Evolutionary conservation across 1,284 basidiomycete genomes (phyloP), one percentile per base, ranked within the genome.

Genomic region (Ceratobasidium sp.): DNA sequence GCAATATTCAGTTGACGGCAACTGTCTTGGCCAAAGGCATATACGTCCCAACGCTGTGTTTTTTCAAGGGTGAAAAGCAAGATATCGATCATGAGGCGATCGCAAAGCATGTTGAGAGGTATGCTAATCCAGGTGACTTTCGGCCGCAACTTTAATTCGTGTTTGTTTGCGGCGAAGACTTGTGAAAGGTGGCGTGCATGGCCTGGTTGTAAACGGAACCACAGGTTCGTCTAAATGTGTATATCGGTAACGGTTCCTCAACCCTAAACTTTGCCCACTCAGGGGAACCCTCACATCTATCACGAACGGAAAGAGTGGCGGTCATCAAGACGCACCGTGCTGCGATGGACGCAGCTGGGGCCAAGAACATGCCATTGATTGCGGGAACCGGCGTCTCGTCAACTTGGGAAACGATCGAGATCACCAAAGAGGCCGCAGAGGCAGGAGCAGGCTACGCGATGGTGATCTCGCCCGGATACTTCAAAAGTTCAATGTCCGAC

Each of bases 401-500:
- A 1, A 73, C 75, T 30, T 75, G 76, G 73, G 76, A 77, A 62
- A 76, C 76, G 3, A 75, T 75, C 39, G 74, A 74, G 14, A 55
- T 77, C 12, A 72, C 71, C 72, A 61, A 70, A 26, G 76, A 77
- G 45, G 76, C 76, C 1, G 73, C 74, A 0, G 39, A 46, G 12
- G 69, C 74, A 6, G 76, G 76, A 6, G 72, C 73, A 9, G 65
- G 64, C 26, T 77, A 74, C 61, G 75, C 75, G 28, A 73, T 77
- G 73, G 72, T 76, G 34, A 71, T 77, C 21, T 61, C 74, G 14
- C 76, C 76, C 10, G 74, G 75, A 10, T 73, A 74, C 41, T 77
- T 74, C 60, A 65, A 69, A 21, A 32, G 52, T 1, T 34, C 65
- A 16, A 77, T 77, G 89, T 87, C 81, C 12, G 80, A 79, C 34